phyloP scores from a whole-genome alignment of 2,329 filamentous ascomycete genomes.

The Lizonia empirigonia region DNA sequence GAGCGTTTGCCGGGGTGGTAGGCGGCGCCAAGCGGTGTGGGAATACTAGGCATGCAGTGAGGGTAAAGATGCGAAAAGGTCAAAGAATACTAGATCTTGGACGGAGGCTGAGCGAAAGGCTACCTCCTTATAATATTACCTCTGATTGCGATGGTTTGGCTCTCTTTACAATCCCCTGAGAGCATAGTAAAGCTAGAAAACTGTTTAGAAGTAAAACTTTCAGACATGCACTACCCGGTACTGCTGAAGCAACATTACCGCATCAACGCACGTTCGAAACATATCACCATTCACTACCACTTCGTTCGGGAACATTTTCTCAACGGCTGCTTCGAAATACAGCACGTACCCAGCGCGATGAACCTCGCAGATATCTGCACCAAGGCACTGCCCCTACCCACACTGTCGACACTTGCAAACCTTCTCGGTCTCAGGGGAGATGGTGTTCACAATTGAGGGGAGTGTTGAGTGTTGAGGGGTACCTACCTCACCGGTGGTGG shows the following conservation, averaged over 20 bases:
- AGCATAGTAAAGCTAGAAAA: conserved; percentile 1
- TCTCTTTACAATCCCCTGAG: not conserved
- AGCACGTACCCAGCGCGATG: too few species aligned
- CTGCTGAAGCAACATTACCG: not conserved
- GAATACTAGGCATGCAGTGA: conserved; percentile 36
- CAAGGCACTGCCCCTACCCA: conserved; percentile 1
- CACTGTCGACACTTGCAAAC: too few species aligned
- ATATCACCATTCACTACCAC: too few species aligned
- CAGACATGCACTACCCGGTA: not conserved
- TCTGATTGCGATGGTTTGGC: not conserved
- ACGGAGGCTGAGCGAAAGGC: conserved; percentile 22
- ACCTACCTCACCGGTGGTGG: too few species aligned
- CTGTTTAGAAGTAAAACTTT: not conserved
- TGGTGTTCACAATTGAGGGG: too few species aligned
- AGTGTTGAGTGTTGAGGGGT: too few species aligned
- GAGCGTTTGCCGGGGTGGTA: conserved; percentile 37
- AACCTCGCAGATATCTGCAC: too few species aligned
- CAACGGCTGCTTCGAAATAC: too few species aligned
- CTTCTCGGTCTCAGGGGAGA: too few species aligned
- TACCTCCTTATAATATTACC: not conserved
- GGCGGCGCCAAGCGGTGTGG: conserved; percentile 37
- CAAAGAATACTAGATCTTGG: conserved; percentile 22
- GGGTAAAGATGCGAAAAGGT: conserved; percentile 30
- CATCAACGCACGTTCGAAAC: too few species aligned
- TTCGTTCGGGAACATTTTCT: too few species aligned